Evolutionary conservation across 345 rosid genomes (phyloP), one percentile per base, ranked within the genome.

Genomic region (Ceriops decandra): DNA sequence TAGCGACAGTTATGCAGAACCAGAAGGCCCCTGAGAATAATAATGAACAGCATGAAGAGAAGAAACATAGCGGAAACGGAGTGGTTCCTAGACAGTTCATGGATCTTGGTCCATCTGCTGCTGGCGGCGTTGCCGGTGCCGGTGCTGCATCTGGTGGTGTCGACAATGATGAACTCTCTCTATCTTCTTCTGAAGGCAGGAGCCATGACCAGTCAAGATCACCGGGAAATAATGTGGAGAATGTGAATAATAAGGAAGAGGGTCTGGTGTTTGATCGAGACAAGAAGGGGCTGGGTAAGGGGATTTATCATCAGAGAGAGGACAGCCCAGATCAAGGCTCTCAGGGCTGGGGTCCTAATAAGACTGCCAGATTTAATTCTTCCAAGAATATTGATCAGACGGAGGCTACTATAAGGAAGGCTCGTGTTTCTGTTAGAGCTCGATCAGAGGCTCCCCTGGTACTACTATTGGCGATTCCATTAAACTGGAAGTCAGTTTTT

Each of bases 331-430:
- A 82, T 81, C 84, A 74, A 64, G 79, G 74, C 2, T 64, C 67
- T 6, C 73, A 42, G 60, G 76, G 46, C 6, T 73, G 75, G 71
- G 80, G 70, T 30, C 64, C 79, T 32, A 82, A 74, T 53, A 86
- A 86, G 79, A 81, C 74, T 38, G 82, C 85, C 0, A 83, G 88
- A 66, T 71, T 82, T 35, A 83, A 72, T 72, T 72, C 88, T 1
- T 19, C 85, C 0, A 85, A 83, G 72, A 65, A 64, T 72, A 72
- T 65, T 32, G 89, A 88, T 75, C 88, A 88, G 69, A 77, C 86
- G 0, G 90, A 88, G 81, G 88, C 93, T 7, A 86, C 89, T 19
- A 86, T 86, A 71, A 76, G 89, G 73, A 86, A 88, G 75, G 88
- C 91, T 54, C 85, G 89, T 5, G 95, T 86, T 31, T 86, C 88